A percentile compares a stretch with the other conserved stretches of the same genome.
Evolutionary conservation across 2,329 filamentous ascomycete species (phyloP).

Genomic region (Clarireedia hainanense): DNA sequence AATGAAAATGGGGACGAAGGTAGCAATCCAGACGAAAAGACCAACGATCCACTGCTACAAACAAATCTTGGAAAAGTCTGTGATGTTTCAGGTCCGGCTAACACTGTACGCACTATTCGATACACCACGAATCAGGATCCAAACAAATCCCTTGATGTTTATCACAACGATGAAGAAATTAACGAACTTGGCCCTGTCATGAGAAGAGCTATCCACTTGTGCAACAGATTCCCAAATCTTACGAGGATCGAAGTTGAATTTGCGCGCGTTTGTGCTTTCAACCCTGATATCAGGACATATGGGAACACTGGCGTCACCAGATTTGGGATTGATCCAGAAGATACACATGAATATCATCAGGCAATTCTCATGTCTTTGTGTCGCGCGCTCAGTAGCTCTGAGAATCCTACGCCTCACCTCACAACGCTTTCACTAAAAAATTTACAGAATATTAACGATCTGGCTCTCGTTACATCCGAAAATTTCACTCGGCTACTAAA

Average conservation of each 20-base stretch:
- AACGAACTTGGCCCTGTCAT: not conserved
- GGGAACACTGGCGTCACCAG: too few relatives aligned
- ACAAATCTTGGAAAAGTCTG: not conserved
- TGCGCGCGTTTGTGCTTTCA: not conserved
- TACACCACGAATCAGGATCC: not conserved
- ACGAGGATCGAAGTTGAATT: slow-evolving; percentile 5
- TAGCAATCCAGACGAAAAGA: not conserved
- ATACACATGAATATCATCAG: slow-evolving; percentile 1
- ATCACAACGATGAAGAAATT: not conserved
- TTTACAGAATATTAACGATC: slow-evolving; percentile 9
- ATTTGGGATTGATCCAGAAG: not conserved
- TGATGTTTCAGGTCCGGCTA: not conserved
- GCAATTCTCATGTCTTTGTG: slow-evolving; percentile 1
- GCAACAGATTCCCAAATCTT: slow-evolving; percentile 8
- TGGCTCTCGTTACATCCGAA: not conserved
- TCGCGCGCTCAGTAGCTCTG: not conserved
- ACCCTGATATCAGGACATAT: too few relatives aligned
- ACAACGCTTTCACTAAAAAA: slow-evolving; percentile 7
- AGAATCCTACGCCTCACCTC: not conserved
- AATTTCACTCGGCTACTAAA: not conserved
- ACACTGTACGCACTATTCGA: not conserved
- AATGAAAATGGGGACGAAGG: not conserved
- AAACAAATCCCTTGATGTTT: not conserved
- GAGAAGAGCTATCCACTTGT: not conserved
- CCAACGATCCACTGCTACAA: too few relatives aligned